Conservation (phyloP, 1,139 yeast genomes). For the Geotrichum histeridarum region DNA sequence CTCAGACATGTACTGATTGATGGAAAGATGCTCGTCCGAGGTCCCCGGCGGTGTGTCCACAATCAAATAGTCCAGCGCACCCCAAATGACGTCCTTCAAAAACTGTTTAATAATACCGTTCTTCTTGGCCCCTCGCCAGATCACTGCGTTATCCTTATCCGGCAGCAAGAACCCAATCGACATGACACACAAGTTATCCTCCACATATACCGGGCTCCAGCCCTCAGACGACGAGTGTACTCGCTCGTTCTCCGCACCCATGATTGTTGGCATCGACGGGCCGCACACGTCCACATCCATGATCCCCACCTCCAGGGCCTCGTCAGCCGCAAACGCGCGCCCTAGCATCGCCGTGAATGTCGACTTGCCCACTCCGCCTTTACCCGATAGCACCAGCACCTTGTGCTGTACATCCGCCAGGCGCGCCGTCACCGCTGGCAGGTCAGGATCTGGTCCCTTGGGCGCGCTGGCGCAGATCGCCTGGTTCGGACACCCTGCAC, state of each 20-base stretch:
- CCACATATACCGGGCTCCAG: conserved; percentile 94
- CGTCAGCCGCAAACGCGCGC: conserved; percentile 93
- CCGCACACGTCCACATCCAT: conserved; percentile 98
- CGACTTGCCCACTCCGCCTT: conserved; percentile 98
- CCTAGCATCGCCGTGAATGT: conserved; percentile 92
- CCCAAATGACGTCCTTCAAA: conserved; percentile 95
- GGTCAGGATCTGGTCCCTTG: conserved; percentile 93
- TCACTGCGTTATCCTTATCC: conserved; percentile 85
- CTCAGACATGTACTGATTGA: conserved; percentile 80
- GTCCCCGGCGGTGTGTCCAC: conserved; percentile 99
- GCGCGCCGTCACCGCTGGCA: conserved; percentile 68
- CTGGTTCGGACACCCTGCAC: conserved; percentile 92
- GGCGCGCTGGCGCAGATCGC: conserved; percentile 82
- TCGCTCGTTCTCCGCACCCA: conserved; percentile 84
- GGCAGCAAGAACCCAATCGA: conserved; percentile 95
- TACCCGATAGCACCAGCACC: conserved; percentile 81
- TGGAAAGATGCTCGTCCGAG: conserved; percentile 91
- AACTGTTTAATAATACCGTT: conserved; percentile 91
- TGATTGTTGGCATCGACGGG: conserved; percentile 91
- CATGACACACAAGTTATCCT: conserved; percentile 93
- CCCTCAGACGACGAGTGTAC: conserved; percentile 89
- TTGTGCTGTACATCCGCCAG: conserved; percentile 71
- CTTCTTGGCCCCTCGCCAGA: conserved; percentile 96
- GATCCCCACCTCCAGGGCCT: conserved; percentile 82
- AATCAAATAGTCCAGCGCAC: conserved; percentile 78